phyloP scores from a whole-genome alignment of 768 basidiomycete species.

The Fomitopsis pulvina region DNA sequence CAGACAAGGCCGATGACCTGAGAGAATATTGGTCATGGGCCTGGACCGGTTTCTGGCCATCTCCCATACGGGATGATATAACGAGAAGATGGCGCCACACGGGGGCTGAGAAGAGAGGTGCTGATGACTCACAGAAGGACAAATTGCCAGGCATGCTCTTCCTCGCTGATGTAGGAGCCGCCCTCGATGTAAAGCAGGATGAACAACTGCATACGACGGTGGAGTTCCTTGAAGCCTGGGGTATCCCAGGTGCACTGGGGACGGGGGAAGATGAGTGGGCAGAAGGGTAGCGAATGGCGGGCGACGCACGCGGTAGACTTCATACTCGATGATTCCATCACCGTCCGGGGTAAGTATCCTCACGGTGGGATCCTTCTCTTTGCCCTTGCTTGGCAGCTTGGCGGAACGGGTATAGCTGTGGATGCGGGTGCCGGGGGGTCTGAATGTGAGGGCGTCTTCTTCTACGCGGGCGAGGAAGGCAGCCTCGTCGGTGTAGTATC shows the following conservation, averaged over 20 bases:
- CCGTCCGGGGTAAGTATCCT: conserved; percentile 38
- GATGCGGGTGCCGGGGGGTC: conserved; percentile 69
- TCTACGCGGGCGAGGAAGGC: conserved; percentile 68
- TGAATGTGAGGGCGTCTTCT: conserved; percentile 71
- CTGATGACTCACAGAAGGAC: conserved; percentile 62
- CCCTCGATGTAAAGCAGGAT: conserved; percentile 93
- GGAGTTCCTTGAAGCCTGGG: conserved; percentile 86
- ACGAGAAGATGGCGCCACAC: not conserved
- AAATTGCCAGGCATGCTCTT: conserved; percentile 94
- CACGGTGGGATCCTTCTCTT: conserved; percentile 36
- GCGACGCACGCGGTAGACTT: conserved; percentile 80
- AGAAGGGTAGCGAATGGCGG: not conserved
- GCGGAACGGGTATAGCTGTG: conserved; percentile 67
- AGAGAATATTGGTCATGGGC: too few relatives aligned
- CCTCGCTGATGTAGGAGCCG: conserved; percentile 91
- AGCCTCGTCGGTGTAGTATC: conserved; percentile 61
- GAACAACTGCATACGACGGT: conserved; percentile 89
- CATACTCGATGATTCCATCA: conserved; percentile 66
- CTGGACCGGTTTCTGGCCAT: too few relatives aligned
- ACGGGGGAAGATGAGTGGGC: too few relatives aligned
- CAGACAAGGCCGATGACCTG: too few relatives aligned
- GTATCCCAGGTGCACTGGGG: conserved; percentile 75
- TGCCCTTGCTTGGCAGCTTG: conserved; percentile 46
- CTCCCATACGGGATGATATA: too few relatives aligned
- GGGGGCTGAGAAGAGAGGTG: not conserved